A percentile compares a stretch with the other conserved stretches of the same genome.
Evolutionary conservation across 768 basidiomycete species (phyloP).

Genomic region (Kwoniella sp.): DNA sequence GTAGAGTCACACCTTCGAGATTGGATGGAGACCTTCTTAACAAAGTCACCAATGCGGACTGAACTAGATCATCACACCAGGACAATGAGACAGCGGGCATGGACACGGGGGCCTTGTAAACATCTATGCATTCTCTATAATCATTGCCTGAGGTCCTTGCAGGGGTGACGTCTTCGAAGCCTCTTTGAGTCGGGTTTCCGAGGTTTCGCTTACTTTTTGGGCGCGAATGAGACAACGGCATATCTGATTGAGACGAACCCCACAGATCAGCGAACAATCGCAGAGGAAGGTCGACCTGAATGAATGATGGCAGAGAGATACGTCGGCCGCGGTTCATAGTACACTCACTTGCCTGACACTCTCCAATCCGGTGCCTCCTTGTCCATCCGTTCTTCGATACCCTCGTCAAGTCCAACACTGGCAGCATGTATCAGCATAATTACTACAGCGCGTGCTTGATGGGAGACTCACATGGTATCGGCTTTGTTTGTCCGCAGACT

Average conservation of each 20-base stretch:
- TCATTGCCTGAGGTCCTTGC: conserved; percentile 1
- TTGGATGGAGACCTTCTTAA: conserved; percentile 18
- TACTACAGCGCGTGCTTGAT: background rate
- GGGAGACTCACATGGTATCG: conserved; percentile 67
- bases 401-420: conserved; percentile 71
- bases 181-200: background rate
- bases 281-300: too few relatives aligned
- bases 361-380: conserved; percentile 57
- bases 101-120: too few relatives aligned
- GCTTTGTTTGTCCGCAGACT: conserved; percentile 94
- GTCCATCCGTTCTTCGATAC: conserved; percentile 71
- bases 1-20: conserved; percentile 6
- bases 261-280: too few relatives aligned
- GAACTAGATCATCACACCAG: background rate
- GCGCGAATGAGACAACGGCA: conserved; percentile 50
- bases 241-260: conserved; percentile 28
- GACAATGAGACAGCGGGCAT: background rate
- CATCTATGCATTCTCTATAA: background rate
- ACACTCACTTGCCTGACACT: conserved; percentile 50
- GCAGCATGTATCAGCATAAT: background rate
- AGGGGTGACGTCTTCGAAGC: background rate
- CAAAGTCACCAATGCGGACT: conserved; percentile 14
- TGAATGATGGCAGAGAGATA: background rate
- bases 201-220: background rate
- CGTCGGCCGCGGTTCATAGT: background rate